Conservation (phyloP, 176 grass and related monocot species). For the Avena insularis region DNA sequence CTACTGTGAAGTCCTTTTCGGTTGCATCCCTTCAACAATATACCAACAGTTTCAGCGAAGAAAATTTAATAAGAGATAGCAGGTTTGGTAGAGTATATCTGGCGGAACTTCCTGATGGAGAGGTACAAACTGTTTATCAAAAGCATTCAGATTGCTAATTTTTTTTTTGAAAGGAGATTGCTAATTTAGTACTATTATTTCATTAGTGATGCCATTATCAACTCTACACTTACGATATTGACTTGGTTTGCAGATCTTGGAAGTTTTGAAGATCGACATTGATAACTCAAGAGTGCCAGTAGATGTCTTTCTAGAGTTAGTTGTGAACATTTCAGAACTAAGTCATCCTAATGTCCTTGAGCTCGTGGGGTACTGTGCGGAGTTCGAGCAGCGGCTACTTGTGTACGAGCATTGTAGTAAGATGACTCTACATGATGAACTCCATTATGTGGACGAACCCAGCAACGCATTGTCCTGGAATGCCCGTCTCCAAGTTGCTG, state of each 20-base stretch:
- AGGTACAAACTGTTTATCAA: slow-evolving; percentile 61
- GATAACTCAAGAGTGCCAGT: slow-evolving; percentile 71
- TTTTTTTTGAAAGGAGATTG: too few relatives aligned
- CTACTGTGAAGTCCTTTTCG: slow-evolving; percentile 80
- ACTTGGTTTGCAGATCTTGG: slow-evolving; percentile 65
- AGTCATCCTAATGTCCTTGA: slow-evolving; percentile 76
- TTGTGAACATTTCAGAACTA: slow-evolving; percentile 77
- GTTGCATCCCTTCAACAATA: slow-evolving; percentile 85
- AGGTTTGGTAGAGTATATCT: slow-evolving; percentile 82
- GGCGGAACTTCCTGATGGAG: slow-evolving; percentile 83
- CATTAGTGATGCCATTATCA: slow-evolving; percentile 34
- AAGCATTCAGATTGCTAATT: slow-evolving; percentile 16
- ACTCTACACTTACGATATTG: slow-evolving; percentile 32
- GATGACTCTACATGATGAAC: slow-evolving; percentile 84
- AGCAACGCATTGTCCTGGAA: slow-evolving; percentile 76
- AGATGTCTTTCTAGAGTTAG: slow-evolving; percentile 83
- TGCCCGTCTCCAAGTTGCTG: slow-evolving; percentile 75
- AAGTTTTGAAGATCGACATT: slow-evolving; percentile 92
- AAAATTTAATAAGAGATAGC: slow-evolving; percentile 89
- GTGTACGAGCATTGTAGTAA: slow-evolving; percentile 84
- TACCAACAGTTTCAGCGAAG: slow-evolving; percentile 84
- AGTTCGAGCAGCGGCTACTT: slow-evolving; percentile 89
- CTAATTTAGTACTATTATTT: slow-evolving; percentile 24
- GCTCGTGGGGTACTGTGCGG: slow-evolving; percentile 93
- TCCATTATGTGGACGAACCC: slow-evolving; percentile 72